Conservation (phyloP, 371 early-diverging fungal species). For the Entomophthora muscae region DNA sequence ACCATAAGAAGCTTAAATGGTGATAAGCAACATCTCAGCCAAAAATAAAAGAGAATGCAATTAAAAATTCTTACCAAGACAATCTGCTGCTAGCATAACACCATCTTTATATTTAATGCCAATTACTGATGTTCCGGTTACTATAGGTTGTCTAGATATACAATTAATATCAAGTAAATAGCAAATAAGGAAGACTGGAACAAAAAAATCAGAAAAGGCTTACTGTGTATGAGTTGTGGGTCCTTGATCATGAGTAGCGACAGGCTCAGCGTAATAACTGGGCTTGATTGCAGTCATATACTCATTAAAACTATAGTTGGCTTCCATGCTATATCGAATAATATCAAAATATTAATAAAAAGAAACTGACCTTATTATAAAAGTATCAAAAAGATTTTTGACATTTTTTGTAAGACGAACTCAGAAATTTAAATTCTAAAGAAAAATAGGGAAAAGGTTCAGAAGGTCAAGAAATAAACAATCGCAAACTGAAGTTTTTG, state of each 20-base stretch:
- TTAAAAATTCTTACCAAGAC: constrained; percentile 74
- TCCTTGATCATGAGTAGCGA: neutral
- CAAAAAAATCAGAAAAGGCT: neutral
- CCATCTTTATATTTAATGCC: constrained; percentile 95
- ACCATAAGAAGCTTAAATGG: constrained; percentile 78
- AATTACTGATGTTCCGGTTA: constrained; percentile 93
- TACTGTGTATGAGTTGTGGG: constrained; percentile 11
- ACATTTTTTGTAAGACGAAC: no score
- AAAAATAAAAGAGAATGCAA: constrained; percentile 47
- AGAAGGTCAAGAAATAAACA: no score
- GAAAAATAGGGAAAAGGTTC: no score
- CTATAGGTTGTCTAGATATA: constrained; percentile 54
- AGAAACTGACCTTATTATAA: no score
- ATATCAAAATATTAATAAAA: no score
- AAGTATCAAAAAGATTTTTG: no score
- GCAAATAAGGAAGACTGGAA: neutral
- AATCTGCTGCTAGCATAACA: constrained; percentile 94
- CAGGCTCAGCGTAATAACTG: neutral
- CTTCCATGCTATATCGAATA: constrained; percentile 2
- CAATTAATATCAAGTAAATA: neutral
- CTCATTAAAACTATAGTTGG: neutral
- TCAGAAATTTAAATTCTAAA: no score
- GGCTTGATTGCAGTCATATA: constrained; percentile 6
- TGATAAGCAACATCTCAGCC: constrained; percentile 1
- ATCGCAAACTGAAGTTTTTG: no score